A percentile compares a stretch with the other conserved stretches of the same genome.
phyloP scores from a whole-genome alignment of 2,329 filamentous ascomycete species.

The Sarocladiaceae sp. region DNA sequence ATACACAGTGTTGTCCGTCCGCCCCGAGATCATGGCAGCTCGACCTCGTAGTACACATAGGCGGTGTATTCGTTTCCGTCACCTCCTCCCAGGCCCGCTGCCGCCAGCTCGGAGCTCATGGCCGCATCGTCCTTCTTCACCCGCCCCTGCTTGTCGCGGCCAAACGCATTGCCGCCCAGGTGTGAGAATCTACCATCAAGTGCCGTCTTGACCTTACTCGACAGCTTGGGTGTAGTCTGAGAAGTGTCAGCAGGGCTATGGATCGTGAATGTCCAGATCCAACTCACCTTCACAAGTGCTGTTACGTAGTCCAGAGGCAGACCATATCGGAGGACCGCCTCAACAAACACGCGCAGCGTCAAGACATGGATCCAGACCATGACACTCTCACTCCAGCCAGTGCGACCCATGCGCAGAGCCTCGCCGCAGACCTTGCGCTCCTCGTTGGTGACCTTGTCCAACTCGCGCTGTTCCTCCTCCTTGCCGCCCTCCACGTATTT shows the following conservation, averaged over 20 bases:
- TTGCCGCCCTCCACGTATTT: constrained; percentile 85
- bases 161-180: constrained; percentile 89
- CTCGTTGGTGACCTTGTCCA: constrained; percentile 74
- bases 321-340: constrained; percentile 95
- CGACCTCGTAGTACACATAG: constrained; percentile 96
- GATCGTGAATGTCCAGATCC: background rate
- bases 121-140: constrained; percentile 83
- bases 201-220: constrained; percentile 70
- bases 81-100: constrained; percentile 58
- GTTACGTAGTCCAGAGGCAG: constrained; percentile 85
- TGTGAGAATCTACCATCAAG: constrained; percentile 85
- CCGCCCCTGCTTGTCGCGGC: constrained; percentile 86
- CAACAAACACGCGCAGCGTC: constrained; percentile 88
- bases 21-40: constrained; percentile 46
- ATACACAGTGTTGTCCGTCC: background rate
- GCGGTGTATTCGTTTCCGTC: constrained; percentile 84
- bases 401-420: constrained; percentile 76
- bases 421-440: constrained; percentile 92
- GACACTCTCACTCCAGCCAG: constrained; percentile 92
- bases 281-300: constrained; percentile 68
- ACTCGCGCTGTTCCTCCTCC: constrained; percentile 82
- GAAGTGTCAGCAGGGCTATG: background rate
- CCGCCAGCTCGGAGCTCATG: constrained; percentile 75
- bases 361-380: constrained; percentile 96
- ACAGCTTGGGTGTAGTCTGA: constrained; percentile 75